Percentiles rank a stretch among this genome's conserved stretches.
Conservation (phyloP, 2,329 filamentous ascomycete species). For the Ilyonectria robusta region DNA sequence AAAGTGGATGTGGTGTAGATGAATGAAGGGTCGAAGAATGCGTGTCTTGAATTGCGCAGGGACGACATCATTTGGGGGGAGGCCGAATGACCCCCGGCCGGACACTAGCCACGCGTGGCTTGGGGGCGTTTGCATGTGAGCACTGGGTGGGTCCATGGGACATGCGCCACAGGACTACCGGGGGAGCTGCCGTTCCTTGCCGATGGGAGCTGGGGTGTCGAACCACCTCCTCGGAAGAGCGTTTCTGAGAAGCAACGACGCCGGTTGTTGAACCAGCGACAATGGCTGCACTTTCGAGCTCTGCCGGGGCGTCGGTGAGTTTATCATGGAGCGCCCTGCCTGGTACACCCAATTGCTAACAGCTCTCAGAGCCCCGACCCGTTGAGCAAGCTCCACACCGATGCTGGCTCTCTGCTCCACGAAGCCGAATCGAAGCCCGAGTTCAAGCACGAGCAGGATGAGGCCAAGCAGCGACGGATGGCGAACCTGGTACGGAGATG, state of each 20-base stretch:
- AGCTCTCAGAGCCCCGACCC: slow-evolving; percentile 52
- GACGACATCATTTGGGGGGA: slow-evolving; percentile 32
- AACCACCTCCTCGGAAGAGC: slow-evolving; percentile 37
- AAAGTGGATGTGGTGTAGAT: slow-evolving; percentile 20
- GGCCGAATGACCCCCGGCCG: slow-evolving; percentile 1
- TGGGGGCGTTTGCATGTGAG: slow-evolving; percentile 21
- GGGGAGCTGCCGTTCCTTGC: slow-evolving; percentile 24
- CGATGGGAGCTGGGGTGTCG: slow-evolving; percentile 36
- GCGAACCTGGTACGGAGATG: slow-evolving; percentile 52
- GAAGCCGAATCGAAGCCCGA: slow-evolving; percentile 57
- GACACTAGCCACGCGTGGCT: slow-evolving; percentile 25
- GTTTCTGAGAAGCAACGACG: slow-evolving; percentile 37
- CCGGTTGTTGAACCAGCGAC: slow-evolving; percentile 36
- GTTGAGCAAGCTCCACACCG: slow-evolving; percentile 58
- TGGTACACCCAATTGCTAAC: slow-evolving; percentile 39
- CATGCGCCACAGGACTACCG: slow-evolving; percentile 26
- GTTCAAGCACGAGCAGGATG: slow-evolving; percentile 55
- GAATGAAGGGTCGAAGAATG: slow-evolving; percentile 19
- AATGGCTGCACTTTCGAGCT: slow-evolving; percentile 54
- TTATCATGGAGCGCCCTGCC: slow-evolving; percentile 1
- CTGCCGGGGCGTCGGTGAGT: slow-evolving; percentile 50
- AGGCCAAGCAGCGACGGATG: slow-evolving; percentile 57
- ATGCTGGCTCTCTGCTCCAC: slow-evolving; percentile 54
- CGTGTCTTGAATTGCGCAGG: slow-evolving; percentile 28
- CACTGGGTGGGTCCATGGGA: slow-evolving; percentile 10